A percentile compares a stretch with the other conserved stretches of the same genome.
Conservation (phyloP, 768 basidiomycete genomes). For the Leucocoprinus sp. region DNA sequence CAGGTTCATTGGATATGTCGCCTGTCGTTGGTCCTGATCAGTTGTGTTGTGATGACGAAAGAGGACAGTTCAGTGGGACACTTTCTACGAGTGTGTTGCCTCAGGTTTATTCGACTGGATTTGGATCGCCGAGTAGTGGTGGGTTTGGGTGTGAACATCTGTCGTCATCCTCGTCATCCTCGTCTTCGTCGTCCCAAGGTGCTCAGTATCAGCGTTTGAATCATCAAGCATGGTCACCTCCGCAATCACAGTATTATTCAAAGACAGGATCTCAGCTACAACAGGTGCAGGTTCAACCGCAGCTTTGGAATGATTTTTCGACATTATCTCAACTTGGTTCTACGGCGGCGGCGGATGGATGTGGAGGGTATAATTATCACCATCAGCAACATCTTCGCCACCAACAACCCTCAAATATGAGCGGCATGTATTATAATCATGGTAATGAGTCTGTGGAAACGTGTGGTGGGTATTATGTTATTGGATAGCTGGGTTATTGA, state of each 20-base stretch:
- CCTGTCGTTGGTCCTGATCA: background rate
- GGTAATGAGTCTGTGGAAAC: too few species aligned
- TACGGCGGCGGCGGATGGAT: slow-evolving; percentile 28
- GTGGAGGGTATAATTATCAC: slow-evolving; percentile 1
- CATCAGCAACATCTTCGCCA: too few species aligned
- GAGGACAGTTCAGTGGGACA: slow-evolving; percentile 30
- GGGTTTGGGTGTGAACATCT: too few species aligned
- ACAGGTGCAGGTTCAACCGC: slow-evolving; percentile 32
- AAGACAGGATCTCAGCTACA: background rate
- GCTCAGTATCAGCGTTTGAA: slow-evolving; percentile 8
- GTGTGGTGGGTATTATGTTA: too few species aligned
- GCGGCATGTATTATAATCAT: too few species aligned
- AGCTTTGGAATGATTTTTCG: slow-evolving; percentile 50
- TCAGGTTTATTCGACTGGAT: slow-evolving; percentile 67
- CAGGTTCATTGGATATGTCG: background rate
- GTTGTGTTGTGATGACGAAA: slow-evolving; percentile 8
- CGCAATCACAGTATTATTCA: too few species aligned
- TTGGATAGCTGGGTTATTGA: too few species aligned
- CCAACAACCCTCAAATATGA: too few species aligned
- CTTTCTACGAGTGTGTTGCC: slow-evolving; percentile 69
- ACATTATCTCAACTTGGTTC: slow-evolving; percentile 43
- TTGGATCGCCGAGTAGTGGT: slow-evolving; percentile 46
- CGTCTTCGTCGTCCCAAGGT: too few species aligned
- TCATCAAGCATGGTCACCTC: too few species aligned
- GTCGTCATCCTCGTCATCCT: slow-evolving; percentile 6